These are phyloP conservation scores for Phragmites australis DNA, from an alignment of 176 grass and related monocot genomes.

Conservation along the genomic window DNA sequence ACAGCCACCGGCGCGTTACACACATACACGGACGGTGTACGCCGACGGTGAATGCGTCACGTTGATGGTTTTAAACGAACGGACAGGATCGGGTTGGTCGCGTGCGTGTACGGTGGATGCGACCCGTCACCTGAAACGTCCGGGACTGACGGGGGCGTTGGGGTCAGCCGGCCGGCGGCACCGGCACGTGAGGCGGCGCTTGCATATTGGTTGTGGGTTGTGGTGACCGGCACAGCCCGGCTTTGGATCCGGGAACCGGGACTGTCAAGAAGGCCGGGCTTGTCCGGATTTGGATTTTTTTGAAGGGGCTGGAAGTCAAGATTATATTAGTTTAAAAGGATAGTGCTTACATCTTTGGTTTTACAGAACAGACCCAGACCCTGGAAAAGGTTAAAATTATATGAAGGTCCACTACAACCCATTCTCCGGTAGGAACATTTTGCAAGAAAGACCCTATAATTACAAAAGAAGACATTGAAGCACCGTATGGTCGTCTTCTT, in stretches of 20 bases:
- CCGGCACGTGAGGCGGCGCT: constrained; percentile 10
- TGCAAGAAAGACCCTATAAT: too few relatives aligned
- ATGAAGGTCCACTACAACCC: too few relatives aligned
- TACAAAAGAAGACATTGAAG: too few relatives aligned
- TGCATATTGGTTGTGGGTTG: neutral
- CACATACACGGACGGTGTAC: neutral
- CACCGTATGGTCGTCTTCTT: too few relatives aligned
- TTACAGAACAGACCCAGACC: too few relatives aligned
- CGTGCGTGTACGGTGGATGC: neutral
- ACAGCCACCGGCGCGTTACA: neutral
- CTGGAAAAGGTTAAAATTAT: too few relatives aligned
- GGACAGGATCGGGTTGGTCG: neutral
- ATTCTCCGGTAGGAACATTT: too few relatives aligned
- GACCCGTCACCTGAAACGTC: neutral
- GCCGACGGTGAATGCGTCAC: neutral
- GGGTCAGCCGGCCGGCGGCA: neutral
- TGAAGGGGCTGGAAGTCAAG: too few relatives aligned
- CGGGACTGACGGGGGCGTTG: too few relatives aligned
- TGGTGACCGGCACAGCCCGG: neutral
- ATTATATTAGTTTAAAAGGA: too few relatives aligned
- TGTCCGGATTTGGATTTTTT: neutral
- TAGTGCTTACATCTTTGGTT: too few relatives aligned
- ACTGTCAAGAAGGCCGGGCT: neutral
- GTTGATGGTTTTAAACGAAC: neutral
- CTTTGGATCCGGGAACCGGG: constrained; percentile 4